phyloP scores from a whole-genome alignment of 768 basidiomycete species.

The Xerocomellus chrysenteron region DNA sequence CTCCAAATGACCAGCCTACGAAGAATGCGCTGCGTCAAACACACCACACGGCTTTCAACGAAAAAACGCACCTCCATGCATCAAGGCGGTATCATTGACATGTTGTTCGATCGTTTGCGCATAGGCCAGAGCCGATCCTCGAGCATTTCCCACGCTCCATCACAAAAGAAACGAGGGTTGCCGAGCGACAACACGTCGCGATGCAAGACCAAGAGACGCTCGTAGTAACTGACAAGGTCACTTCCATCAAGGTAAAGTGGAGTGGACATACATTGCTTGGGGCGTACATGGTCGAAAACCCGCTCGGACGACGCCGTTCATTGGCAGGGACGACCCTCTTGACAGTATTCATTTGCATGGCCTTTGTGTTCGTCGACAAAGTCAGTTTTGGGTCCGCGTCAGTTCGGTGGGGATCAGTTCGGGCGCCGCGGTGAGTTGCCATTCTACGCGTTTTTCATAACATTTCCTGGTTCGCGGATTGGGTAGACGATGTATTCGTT shows the following conservation, averaged over 20 bases:
- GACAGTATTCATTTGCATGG: slow-evolving; percentile 67
- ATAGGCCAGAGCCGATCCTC: slow-evolving; percentile 55
- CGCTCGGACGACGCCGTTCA: slow-evolving; percentile 69
- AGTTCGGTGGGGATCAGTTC: slow-evolving; percentile 78
- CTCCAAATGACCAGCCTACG: slow-evolving; percentile 79
- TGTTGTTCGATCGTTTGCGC: slow-evolving; percentile 39
- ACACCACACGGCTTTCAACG: not conserved
- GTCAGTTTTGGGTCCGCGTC: slow-evolving; percentile 54
- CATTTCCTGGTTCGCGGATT: no score
- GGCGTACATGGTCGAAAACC: slow-evolving; percentile 74
- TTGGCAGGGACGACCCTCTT: slow-evolving; percentile 72
- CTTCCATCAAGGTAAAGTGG: no score
- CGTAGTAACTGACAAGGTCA: no score
- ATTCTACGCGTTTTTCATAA: not conserved
- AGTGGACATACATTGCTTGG: slow-evolving; percentile 61
- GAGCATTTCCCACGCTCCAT: slow-evolving; percentile 48
- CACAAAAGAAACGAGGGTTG: slow-evolving; percentile 50
- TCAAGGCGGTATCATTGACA: slow-evolving; percentile 36
- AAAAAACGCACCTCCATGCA: slow-evolving; percentile 56
- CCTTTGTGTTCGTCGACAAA: slow-evolving; percentile 61
- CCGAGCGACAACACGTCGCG: slow-evolving; percentile 61
- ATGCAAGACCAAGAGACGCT: slow-evolving; percentile 46
- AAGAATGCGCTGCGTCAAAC: not conserved
- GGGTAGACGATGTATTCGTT: no score
- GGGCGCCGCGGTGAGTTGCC: slow-evolving; percentile 52